Evolutionary conservation across 2,329 filamentous ascomycete genomes (phyloP).

Genomic region (Aspergillus japonicus): DNA sequence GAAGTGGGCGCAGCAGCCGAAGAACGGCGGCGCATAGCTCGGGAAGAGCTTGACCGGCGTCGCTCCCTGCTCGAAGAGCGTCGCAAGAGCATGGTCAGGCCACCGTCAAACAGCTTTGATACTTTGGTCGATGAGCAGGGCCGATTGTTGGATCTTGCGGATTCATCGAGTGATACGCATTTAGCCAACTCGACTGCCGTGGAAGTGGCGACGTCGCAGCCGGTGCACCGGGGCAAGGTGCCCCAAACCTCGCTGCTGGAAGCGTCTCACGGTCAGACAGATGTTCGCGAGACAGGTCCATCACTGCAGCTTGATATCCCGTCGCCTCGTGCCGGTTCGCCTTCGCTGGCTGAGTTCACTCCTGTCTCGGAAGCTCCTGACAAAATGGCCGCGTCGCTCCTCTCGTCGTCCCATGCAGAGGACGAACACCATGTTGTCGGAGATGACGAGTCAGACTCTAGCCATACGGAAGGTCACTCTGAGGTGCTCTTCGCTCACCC

Average conservation of each 20-base stretch:
- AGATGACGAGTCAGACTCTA: constrained; percentile 19
- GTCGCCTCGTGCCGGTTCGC: constrained; percentile 42
- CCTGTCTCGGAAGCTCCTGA: constrained; percentile 45
- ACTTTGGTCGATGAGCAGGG: constrained; percentile 47
- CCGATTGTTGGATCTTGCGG: constrained; percentile 26
- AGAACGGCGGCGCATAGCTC: constrained; percentile 44
- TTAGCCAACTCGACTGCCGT: constrained; percentile 40
- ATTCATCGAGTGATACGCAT: constrained; percentile 9
- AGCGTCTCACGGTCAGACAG: constrained; percentile 14
- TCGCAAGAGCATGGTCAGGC: constrained; percentile 26
- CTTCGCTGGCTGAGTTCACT: constrained; percentile 45
- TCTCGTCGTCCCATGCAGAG: not conserved
- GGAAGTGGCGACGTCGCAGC: constrained; percentile 28
- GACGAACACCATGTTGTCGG: constrained; percentile 3
- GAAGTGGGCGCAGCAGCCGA: constrained; percentile 45
- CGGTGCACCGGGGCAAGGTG: constrained; percentile 26
- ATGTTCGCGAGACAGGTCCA: constrained; percentile 10
- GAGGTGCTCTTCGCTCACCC: constrained; percentile 37
- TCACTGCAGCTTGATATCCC: constrained; percentile 29
- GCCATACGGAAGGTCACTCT: constrained; percentile 35
- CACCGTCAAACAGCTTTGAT: constrained; percentile 41
- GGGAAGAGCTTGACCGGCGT: constrained; percentile 48
- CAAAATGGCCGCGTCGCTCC: constrained; percentile 7
- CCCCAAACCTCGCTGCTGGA: constrained; percentile 8
- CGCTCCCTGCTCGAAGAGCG: constrained; percentile 41